Conservation (phyloP, 805 yeast genomes). For the Maudiozyma bulderi region DNA sequence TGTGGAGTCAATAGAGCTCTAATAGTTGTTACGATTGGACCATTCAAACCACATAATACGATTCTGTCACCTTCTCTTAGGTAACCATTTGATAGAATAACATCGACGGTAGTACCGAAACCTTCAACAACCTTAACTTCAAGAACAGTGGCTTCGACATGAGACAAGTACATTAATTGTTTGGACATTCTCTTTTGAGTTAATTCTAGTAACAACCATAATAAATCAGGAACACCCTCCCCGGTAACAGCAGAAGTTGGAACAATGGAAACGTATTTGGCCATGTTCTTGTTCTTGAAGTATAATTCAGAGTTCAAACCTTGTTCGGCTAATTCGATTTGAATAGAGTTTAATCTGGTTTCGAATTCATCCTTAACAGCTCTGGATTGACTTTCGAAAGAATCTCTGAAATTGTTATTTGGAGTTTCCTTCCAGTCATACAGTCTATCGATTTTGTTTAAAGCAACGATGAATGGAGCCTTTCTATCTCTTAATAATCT, state of each 20-base stretch:
- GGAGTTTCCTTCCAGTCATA: slow-evolving; percentile 90
- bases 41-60: slow-evolving; percentile 95
- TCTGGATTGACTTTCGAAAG: slow-evolving; percentile 69
- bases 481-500: slow-evolving; percentile 88
- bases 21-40: slow-evolving; percentile 93
- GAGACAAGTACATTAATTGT: slow-evolving; percentile 89
- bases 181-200: slow-evolving; percentile 98
- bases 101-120: slow-evolving; percentile 97
- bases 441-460: slow-evolving; percentile 94
- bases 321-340: slow-evolving; percentile 91
- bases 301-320: slow-evolving; percentile 96
- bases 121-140: slow-evolving; percentile 98
- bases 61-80: slow-evolving; percentile 90
- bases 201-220: slow-evolving; percentile 88
- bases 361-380: slow-evolving; percentile 90
- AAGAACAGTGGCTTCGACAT: slow-evolving; percentile 86
- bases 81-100: slow-evolving; percentile 92
- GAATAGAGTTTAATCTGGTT: slow-evolving; percentile 73
- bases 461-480: slow-evolving; percentile 95
- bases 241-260: slow-evolving; percentile 99
- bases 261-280: slow-evolving; percentile 89
- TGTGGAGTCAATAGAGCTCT: slow-evolving; percentile 97
- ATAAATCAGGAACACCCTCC: slow-evolving; percentile 98
- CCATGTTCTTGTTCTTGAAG: slow-evolving; percentile 86
- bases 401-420: slow-evolving; percentile 92